These are phyloP conservation scores for Penicillium sp. DNA, from an alignment of 2,329 filamentous ascomycete genomes.

Conservation along the genomic window DNA sequence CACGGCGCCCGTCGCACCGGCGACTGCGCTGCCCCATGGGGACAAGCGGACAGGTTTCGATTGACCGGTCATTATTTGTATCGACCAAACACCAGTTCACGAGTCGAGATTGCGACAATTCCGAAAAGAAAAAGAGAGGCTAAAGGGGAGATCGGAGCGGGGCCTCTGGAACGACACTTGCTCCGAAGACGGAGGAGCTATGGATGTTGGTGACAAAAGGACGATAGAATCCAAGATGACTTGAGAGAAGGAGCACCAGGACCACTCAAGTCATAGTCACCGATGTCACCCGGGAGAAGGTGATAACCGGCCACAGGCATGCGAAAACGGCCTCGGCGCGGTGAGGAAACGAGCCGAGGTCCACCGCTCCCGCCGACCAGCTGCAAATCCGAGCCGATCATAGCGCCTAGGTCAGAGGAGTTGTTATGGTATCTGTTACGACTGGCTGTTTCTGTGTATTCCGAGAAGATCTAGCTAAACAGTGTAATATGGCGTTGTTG, in stretches of 20 bases:
- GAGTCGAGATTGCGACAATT: neutral
- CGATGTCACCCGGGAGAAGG: constrained; percentile 22
- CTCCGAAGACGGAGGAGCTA: constrained; percentile 13
- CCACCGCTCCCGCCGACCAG: constrained; percentile 17
- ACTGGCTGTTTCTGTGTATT: neutral
- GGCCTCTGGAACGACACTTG: constrained; percentile 13
- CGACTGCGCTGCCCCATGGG: constrained; percentile 89
- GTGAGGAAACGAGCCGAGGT: constrained; percentile 36
- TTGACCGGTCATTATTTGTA: constrained; percentile 50
- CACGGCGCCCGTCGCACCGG: constrained; percentile 88
- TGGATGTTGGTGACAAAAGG: neutral
- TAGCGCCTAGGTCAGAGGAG: neutral
- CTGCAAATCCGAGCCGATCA: neutral
- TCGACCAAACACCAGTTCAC: constrained; percentile 2
- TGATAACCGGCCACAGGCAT: constrained; percentile 13
- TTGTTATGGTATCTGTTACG: neutral
- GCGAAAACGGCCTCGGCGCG: constrained; percentile 32
- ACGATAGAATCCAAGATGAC: neutral
- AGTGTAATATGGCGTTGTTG: neutral
- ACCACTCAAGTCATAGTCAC: constrained; percentile 14
- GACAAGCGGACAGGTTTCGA: constrained; percentile 71
- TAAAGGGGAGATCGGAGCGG: constrained; percentile 23
- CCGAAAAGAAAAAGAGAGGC: constrained; percentile 3
- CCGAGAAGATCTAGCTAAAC: neutral
- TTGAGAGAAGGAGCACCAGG: constrained; percentile 1